Base-by-base conservation (phyloP, 345 rosid genomes). In the Eucalyptus curtisii region DNA sequence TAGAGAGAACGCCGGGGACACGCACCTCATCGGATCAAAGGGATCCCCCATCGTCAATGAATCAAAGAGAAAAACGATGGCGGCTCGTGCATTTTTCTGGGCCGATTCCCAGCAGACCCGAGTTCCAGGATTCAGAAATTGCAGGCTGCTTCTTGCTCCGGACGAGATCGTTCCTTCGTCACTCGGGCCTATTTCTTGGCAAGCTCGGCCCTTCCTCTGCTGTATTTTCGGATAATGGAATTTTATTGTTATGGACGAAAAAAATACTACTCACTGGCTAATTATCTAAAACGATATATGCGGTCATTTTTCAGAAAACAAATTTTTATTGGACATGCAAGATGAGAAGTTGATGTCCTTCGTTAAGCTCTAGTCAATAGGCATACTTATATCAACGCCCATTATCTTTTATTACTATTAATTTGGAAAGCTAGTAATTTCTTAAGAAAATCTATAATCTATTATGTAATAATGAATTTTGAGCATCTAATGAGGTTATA, bases 331-430 rank as follows among this genome's bases (percentile, higher is more conserved):
- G 13, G 27, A 55, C 27, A 55, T 55, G 61, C 27, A 24, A 55
- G 0, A 19, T 52, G 57, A 19, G 57, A 52, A 52, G 24, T 0
- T 1, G 55, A 0, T 2, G 15, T 27, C 14, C 31, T 59, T 0
- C n/a, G 7, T 27, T 27, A 27, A 59, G 66, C 66, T 59, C n/a
- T 27, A 3, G 31, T 25, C 66, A 27, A 25, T 11, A 0, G 66
- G 66, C 66, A 24, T 12, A 27, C 0, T 59, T 27, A 59, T 27
- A 27, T 59, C 66, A 25, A 59, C 0, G 7, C 31, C 16, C 14
- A 59, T 12, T 27, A 27, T 27, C 57, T 5, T 59, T 59, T 59
- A 24, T 55, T 24, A 9, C 61, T 55, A 55, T 55, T 24, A 10
- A 55, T 55, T 10, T 55, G 13, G 61, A 55, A 55, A 55, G 3